Evolutionary conservation across 192 early-diverging fungal genomes (phyloP), one percentile per base, ranked within the genome.

Genomic region (Borealophlyctis nickersoniae): DNA sequence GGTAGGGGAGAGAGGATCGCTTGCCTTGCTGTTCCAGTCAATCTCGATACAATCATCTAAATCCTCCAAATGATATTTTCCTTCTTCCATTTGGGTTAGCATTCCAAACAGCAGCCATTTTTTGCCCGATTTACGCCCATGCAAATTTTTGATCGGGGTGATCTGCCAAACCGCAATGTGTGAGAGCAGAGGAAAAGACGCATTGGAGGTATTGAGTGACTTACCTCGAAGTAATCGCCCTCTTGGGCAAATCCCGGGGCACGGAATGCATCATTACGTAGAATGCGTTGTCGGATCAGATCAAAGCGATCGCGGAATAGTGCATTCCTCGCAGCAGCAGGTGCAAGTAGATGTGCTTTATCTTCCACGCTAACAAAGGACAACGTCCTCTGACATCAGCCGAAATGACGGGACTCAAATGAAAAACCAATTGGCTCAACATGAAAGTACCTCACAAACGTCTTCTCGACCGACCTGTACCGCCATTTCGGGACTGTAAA

Each of bases 41-140:
- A 97, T 74, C 71, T 91, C 85, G 48, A 97, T 87, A 30, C 81
- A 79, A 4, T 80, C 84, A 36, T 89, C 88, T 33, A 82, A 79
- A 71, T 97, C 94, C 77, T 97, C 94, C 29, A 97, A 73, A 76
- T 83, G 88, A 52, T 88, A 77, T 53, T 86, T 90, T 2, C 91
- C 91, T 61, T 90, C 89, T 49, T 88, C 79, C 36, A 91, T 77
- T 71, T 86, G 84, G 24, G 92, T 84, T 33, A 97, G 76, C 92
- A 97, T 92, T 2, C 94, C 94, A 72, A 94, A 87, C 36, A 94
- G 71, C 26, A 93, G 52, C 62, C 89, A 92, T 33, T 24, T 26
- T 69, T 65, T 60, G 79, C 86, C 58, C 73, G 83, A 57, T 80
- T 83, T 36, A 80, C 79, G 28, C 82, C 92, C 73, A 32, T 85